These are phyloP conservation scores for Mentha longifolia DNA, from an alignment of 257 asterid genomes.

Conservation along the genomic window DNA sequence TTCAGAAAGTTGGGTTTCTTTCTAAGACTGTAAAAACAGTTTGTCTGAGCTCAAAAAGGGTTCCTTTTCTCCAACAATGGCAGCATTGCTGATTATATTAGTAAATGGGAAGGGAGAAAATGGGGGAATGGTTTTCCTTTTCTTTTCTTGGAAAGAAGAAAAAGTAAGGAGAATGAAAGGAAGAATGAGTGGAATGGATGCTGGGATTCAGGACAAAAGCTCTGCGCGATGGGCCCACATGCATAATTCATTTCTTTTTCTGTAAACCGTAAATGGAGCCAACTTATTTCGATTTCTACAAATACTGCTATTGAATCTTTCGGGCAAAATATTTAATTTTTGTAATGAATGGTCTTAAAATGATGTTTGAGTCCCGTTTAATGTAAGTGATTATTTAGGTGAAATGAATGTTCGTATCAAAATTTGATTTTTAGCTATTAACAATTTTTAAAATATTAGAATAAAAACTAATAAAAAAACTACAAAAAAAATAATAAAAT, in stretches of 20 bases:
- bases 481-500: too few relatives aligned
- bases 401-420: too few relatives aligned
- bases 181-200: constrained; percentile 35
- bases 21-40: constrained; percentile 2
- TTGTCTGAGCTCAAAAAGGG: constrained; percentile 32
- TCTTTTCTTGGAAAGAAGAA: constrained; percentile 34
- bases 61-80: constrained; percentile 28
- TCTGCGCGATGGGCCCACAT: constrained; percentile 51
- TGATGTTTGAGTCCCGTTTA: too few relatives aligned
- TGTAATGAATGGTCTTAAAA: too few relatives aligned
- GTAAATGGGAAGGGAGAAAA: constrained; percentile 28
- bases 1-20: constrained; percentile 38
- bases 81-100: constrained; percentile 28
- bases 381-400: too few relatives aligned
- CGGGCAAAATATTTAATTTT: too few relatives aligned
- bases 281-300: not conserved
- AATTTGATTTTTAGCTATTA: too few relatives aligned
- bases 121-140: not conserved
- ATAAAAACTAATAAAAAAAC: too few relatives aligned
- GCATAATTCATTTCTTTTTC: constrained; percentile 6
- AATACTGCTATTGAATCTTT: too few relatives aligned
- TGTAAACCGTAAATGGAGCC: not conserved
- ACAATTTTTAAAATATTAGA: too few relatives aligned
- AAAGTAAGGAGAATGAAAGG: constrained; percentile 20
- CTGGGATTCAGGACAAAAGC: constrained; percentile 51